Conservation (phyloP, 108 stramenopile species). For the Tribonema minus region DNA sequence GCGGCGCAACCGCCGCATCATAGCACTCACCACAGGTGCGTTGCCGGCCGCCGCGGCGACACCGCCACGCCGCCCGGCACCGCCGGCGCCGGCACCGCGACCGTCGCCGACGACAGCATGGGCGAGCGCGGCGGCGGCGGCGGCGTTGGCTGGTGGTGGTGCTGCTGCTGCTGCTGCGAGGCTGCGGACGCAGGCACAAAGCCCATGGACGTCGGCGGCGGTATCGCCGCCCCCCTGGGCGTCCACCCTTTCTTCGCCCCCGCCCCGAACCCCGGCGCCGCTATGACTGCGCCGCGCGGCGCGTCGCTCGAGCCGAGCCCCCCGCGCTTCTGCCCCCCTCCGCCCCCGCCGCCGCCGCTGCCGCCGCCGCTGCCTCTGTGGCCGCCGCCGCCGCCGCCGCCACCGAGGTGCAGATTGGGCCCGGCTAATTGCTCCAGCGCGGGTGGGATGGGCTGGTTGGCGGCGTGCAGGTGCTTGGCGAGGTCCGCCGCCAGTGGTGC, state of each 20-base stretch:
- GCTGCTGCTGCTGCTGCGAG: background rate
- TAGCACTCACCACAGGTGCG: no score
- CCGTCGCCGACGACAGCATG: background rate
- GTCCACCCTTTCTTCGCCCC: no score
- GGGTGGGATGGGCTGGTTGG: constrained; percentile 6
- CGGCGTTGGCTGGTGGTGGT: background rate
- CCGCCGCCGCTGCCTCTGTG: background rate
- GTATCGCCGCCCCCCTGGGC: no score
- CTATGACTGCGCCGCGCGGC: no score
- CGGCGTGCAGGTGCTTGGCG: constrained; percentile 13
- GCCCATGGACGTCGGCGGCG: no score
- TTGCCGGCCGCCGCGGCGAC: background rate
- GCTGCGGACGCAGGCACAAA: background rate
- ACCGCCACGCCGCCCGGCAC: background rate
- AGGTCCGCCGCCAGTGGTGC: constrained; percentile 34
- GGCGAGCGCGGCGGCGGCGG: background rate
- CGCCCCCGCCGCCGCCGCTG: background rate
- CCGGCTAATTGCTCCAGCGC: constrained; percentile 12
- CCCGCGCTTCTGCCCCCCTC: constrained; percentile 1
- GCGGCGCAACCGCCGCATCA: no score
- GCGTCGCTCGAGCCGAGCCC: constrained; percentile 17
- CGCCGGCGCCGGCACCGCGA: background rate
- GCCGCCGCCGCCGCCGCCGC: constrained; percentile 10
- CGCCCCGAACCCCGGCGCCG: no score
- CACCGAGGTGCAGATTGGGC: constrained; percentile 11